Base-by-base conservation (phyloP, 768 basidiomycete genomes). In the Pleurotus giganteus region DNA sequence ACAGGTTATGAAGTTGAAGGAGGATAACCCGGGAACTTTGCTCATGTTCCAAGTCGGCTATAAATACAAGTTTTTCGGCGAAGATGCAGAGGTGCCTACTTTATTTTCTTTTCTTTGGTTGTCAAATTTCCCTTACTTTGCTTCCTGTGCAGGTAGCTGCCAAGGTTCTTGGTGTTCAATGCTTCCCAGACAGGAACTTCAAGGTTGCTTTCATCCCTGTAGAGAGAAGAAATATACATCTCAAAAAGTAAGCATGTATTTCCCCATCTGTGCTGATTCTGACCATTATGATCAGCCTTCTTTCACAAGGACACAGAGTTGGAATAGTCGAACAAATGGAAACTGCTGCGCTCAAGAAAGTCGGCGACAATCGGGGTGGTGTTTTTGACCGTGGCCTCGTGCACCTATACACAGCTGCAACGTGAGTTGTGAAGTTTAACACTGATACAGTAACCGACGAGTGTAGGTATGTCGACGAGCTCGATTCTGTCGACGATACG, bases 291-390 rank as follows among this genome's bases (percentile, higher is more conserved):
- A 31, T 5, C 27, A 87, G 92, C 57, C 74, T 95, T 13, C 74
- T 95, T 26, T 83, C 89, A 4, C 80, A 81, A 55, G 93, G 92
- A 0, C 75, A 91, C 65, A 86, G 89, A 68, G 91, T 94, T 32
- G 93, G 94, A 2, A 80, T 95, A 26, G 85, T 93, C 1, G 76
- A 83, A 21, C 94, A 95, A 65, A 80, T 78, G 0, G 93, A 95
- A 69, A 94, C 94, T 0, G 90, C 93, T 15, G 93, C 93, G 0
- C 76, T 95, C 46, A 95, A 95, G 73, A 93, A 90, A 71, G 84
- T 76, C 2, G 75, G 89, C 45, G 87, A 89, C 56, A 93, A 85
- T 57, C 80, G 84, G 50, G 88, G 85, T 60, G 76, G 79, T 0
- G 81, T 85, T 0, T 96, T 95, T 62, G 81, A 83, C 21, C 79